Conservation (phyloP, 2,329 filamentous ascomycete genomes). For the Ceratocystis variospora region DNA sequence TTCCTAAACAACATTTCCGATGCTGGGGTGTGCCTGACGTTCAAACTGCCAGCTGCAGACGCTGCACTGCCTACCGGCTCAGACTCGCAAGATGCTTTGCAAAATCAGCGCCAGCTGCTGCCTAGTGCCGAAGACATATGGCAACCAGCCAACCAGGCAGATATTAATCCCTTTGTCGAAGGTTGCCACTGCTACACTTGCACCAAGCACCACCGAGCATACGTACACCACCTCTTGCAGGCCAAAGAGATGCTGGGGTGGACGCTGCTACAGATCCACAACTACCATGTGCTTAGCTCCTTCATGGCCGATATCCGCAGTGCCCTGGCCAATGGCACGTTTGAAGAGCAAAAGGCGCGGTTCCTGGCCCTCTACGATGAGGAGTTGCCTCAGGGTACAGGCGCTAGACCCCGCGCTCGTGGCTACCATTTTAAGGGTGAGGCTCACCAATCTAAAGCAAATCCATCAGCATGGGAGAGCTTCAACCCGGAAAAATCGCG, state of each 20-base stretch:
- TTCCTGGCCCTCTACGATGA: slow-evolving; percentile 49
- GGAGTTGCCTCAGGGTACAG: slow-evolving; percentile 58
- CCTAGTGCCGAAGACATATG: slow-evolving; percentile 72
- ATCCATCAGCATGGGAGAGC: slow-evolving; percentile 52
- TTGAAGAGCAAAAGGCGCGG: slow-evolving; percentile 36
- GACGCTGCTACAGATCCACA: slow-evolving; percentile 86
- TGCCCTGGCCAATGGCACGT: slow-evolving; percentile 48
- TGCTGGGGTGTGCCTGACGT: slow-evolving; percentile 69
- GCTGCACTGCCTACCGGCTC: neutral
- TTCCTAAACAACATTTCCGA: slow-evolving; percentile 66
- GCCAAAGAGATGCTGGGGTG: slow-evolving; percentile 96
- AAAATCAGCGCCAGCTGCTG: slow-evolving; percentile 11
- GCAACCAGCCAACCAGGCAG: slow-evolving; percentile 45
- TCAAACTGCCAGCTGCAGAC: slow-evolving; percentile 48
- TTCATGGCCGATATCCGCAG: slow-evolving; percentile 63
- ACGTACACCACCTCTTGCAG: slow-evolving; percentile 70
- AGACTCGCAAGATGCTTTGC: neutral
- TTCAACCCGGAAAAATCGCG: slow-evolving; percentile 26
- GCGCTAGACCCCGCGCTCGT: slow-evolving; percentile 62
- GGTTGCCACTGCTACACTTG: slow-evolving; percentile 74
- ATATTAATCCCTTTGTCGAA: slow-evolving; percentile 46
- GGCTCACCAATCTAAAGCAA: slow-evolving; percentile 51
- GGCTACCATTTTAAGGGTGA: slow-evolving; percentile 71
- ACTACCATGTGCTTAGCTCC: slow-evolving; percentile 54
- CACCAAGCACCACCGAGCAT: slow-evolving; percentile 69